Conservation (phyloP, 352 stramenopile genomes). For the Globisporangium canariense region DNA sequence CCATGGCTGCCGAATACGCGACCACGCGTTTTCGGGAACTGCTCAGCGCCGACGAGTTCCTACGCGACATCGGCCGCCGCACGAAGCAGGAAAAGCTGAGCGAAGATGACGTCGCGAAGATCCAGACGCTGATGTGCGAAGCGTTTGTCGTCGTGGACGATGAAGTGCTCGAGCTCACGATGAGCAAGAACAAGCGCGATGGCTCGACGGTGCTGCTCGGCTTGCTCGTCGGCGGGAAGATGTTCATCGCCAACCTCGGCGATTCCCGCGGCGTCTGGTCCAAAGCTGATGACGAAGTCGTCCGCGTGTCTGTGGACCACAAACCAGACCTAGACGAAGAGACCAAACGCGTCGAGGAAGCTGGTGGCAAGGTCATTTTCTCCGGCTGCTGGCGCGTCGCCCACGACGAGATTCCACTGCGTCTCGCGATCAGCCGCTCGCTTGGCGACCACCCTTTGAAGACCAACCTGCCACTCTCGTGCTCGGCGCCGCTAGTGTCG, state of each 20-base stretch:
- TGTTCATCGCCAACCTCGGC: constrained; percentile 79
- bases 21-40: constrained; percentile 57
- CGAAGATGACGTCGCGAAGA: constrained; percentile 42
- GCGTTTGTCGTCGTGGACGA: constrained; percentile 61
- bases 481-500: constrained; percentile 62
- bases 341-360: constrained; percentile 51
- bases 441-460: constrained; percentile 81
- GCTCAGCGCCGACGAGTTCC: constrained; percentile 39
- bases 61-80: constrained; percentile 46
- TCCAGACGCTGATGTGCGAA: constrained; percentile 49
- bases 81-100: constrained; percentile 27
- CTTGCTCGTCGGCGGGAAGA: constrained; percentile 59
- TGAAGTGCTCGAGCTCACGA: constrained; percentile 69
- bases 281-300: constrained; percentile 32
- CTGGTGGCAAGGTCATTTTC: constrained; percentile 75
- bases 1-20: constrained; percentile 63
- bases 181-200: constrained; percentile 66
- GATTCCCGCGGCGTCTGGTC: constrained; percentile 66
- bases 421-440: constrained; percentile 73
- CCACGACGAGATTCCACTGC: constrained; percentile 64
- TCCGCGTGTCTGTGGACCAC: constrained; percentile 75
- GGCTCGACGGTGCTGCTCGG: constrained; percentile 74
- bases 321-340: constrained; percentile 70
- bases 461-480: constrained; percentile 53
- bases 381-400: constrained; percentile 84